phyloP scores from a whole-genome alignment of 2,329 filamentous ascomycete genomes.

The Exutisphaerella laricina region DNA sequence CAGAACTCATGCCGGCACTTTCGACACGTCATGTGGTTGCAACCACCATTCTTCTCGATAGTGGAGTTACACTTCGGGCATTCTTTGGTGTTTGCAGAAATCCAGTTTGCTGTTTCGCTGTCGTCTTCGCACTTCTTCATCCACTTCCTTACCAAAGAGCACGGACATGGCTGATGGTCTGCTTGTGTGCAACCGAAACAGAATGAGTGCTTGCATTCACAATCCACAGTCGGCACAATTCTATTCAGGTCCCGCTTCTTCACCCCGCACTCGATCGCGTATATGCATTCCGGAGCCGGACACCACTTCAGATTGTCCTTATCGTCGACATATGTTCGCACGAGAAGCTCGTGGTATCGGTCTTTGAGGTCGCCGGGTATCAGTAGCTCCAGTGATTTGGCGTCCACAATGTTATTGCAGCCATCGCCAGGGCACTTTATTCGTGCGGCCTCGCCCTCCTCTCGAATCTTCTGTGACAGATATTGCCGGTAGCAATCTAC shows the following conservation, averaged over 20 bases:
- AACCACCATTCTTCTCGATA: slow-evolving; percentile 97
- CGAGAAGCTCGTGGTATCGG: slow-evolving; percentile 78
- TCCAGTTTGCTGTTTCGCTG: slow-evolving; percentile 98
- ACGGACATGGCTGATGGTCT: slow-evolving; percentile 92
- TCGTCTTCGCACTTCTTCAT: slow-evolving; percentile 98
- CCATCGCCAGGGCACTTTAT: slow-evolving; percentile 88
- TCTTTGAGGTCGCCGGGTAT: slow-evolving; percentile 53
- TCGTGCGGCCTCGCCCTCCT: slow-evolving; percentile 89
- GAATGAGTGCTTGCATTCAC: slow-evolving; percentile 77
- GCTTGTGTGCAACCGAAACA: slow-evolving; percentile 89
- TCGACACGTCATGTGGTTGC: slow-evolving; percentile 96
- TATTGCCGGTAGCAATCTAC: slow-evolving; percentile 90
- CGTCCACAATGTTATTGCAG: slow-evolving; percentile 87
- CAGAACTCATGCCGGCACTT: slow-evolving; percentile 97
- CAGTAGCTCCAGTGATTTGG: slow-evolving; percentile 76
- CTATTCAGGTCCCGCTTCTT: slow-evolving; percentile 81
- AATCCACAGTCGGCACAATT: slow-evolving; percentile 85
- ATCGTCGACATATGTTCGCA: slow-evolving; percentile 93
- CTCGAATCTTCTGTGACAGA: slow-evolving; percentile 83
- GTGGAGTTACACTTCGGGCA: slow-evolving; percentile 94
- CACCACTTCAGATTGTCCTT: slow-evolving; percentile 97
- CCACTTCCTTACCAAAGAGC: slow-evolving; percentile 87
- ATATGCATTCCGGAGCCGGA: slow-evolving; percentile 93
- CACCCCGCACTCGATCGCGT: slow-evolving; percentile 80
- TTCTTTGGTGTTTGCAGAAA: slow-evolving; percentile 97